Evolutionary conservation across 305 asterid genomes (phyloP).

Genomic region (Fraxinus platypoda): DNA sequence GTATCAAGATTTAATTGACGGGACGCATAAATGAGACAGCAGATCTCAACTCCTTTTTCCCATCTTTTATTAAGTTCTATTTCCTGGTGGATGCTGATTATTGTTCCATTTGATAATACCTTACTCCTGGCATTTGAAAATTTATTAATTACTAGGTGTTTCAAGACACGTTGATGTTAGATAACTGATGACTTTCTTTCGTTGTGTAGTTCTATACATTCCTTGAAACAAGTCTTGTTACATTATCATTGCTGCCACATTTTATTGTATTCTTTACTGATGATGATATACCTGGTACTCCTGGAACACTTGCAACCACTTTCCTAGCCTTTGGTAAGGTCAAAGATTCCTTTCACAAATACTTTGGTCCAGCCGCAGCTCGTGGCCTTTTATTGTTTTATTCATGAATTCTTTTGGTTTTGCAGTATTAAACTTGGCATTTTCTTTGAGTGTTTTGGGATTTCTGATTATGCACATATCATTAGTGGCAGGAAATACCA

Average conservation of each 20-base stretch:
- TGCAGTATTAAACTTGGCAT: conserved; percentile 86
- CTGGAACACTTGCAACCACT: conserved; percentile 2
- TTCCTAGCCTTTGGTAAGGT: conserved; percentile 26
- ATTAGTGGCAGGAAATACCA: conserved; percentile 81
- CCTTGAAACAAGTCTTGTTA: neutral
- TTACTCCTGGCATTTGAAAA: neutral
- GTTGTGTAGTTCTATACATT: neutral
- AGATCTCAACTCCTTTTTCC: neutral
- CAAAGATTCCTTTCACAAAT: conserved; percentile 3
- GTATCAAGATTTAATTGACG: neutral
- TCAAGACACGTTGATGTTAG: neutral
- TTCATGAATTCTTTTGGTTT: conserved; percentile 20
- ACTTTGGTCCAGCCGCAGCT: neutral
- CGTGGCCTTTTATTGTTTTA: conserved; percentile 1
- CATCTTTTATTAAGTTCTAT: neutral
- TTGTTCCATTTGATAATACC: neutral
- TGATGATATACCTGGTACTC: conserved; percentile 2
- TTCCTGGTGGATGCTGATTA: conserved; percentile 5
- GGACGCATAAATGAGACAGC: neutral
- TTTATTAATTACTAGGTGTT: neutral
- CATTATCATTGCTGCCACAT: neutral
- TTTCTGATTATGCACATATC: conserved; percentile 95
- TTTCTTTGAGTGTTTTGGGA: conserved; percentile 93
- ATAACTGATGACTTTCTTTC: neutral
- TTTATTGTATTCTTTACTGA: neutral